Percentiles rank a stretch among this genome's conserved stretches.
phyloP scores from a whole-genome alignment of 176 grass and related monocot species.

The Themeda triandra region DNA sequence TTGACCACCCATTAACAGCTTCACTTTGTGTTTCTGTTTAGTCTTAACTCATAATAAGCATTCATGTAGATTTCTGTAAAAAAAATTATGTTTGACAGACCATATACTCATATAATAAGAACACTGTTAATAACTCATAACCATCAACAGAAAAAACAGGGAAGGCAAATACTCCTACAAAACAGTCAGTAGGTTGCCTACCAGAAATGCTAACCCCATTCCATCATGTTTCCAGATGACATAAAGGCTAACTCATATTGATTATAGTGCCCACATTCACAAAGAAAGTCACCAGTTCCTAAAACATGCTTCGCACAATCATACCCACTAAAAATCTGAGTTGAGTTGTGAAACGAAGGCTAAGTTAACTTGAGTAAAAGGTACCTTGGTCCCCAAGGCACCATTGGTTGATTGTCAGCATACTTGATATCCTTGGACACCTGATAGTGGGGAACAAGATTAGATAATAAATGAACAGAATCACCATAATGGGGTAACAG shows the following conservation, averaged over 20 bases:
- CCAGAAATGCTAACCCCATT: neutral
- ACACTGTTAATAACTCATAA: neutral
- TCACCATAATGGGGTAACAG: neutral
- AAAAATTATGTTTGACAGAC: neutral
- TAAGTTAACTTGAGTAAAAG: slow-evolving; percentile 8
- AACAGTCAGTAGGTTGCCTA: neutral
- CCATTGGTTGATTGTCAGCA: slow-evolving; percentile 88
- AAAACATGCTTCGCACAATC: slow-evolving; percentile 1
- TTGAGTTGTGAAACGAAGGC: neutral
- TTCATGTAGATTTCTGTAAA: neutral
- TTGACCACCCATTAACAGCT: slow-evolving; percentile 8
- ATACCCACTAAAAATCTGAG: neutral
- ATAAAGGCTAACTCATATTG: neutral
- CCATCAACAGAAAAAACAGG: neutral
- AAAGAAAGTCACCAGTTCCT: slow-evolving; percentile 10
- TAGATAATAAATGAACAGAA: neutral
- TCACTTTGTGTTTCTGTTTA: neutral
- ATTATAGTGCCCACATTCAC: neutral
- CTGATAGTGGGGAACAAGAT: slow-evolving; percentile 31
- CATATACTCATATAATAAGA: too few relatives aligned
- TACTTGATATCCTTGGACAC: slow-evolving; percentile 94
- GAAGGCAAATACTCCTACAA: neutral
- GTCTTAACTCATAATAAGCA: neutral
- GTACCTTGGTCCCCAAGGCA: slow-evolving; percentile 90
- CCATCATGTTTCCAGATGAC: neutral